phyloP scores from a whole-genome alignment of 352 stramenopile species.

The Saprolegnia parasitica region DNA sequence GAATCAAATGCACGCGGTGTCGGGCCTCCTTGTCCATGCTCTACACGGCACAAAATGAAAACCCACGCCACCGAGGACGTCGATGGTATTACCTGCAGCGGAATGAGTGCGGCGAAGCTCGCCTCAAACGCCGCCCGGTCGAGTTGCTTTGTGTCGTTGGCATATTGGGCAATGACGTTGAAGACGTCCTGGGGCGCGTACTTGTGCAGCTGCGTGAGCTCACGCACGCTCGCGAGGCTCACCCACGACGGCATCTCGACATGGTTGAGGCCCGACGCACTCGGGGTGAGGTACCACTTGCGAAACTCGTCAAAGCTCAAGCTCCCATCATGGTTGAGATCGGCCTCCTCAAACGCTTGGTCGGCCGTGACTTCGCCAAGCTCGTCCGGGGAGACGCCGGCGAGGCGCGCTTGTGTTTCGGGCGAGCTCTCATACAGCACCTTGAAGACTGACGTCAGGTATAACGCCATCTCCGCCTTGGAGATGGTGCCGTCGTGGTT shows the following conservation, averaged over 20 bases:
- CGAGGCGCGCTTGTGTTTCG: constrained; percentile 48
- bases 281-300: constrained; percentile 64
- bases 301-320: constrained; percentile 83
- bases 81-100: background rate
- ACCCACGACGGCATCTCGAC: constrained; percentile 55
- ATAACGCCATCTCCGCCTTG: constrained; percentile 76
- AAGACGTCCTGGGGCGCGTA: constrained; percentile 80
- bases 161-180: constrained; percentile 78
- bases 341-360: constrained; percentile 60
- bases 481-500: constrained; percentile 75
- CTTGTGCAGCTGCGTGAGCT: constrained; percentile 81
- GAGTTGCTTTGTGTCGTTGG: constrained; percentile 53
- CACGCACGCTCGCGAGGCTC: constrained; percentile 68
- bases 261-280: constrained; percentile 32
- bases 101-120: constrained; percentile 79
- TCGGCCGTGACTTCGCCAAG: constrained; percentile 70
- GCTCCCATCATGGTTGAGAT: constrained; percentile 34
- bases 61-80: background rate
- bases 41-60: constrained; percentile 45
- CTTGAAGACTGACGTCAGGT: constrained; percentile 83
- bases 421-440: constrained; percentile 81
- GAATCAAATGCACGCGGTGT: constrained; percentile 52
- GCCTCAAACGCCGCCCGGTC: constrained; percentile 72
- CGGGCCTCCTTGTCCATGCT: constrained; percentile 65
- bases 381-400: constrained; percentile 59